phyloP scores from a whole-genome alignment of 352 stramenopile species.

The Phytophthora pluvialis region DNA sequence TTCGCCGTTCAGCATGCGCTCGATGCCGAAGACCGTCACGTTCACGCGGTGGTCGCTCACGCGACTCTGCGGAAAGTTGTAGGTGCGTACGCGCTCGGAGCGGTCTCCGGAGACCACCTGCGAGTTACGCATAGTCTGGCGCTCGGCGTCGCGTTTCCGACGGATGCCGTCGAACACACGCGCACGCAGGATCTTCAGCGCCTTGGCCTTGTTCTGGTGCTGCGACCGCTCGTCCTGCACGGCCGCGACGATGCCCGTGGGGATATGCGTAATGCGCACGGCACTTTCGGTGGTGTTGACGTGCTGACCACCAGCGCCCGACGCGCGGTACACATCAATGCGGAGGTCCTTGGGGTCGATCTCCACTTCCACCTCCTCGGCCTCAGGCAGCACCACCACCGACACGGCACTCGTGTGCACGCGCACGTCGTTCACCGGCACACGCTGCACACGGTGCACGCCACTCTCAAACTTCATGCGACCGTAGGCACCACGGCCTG shows the following conservation, averaged over 20 bases:
- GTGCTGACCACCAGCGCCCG: slow-evolving; percentile 97
- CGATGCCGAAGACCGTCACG: slow-evolving; percentile 89
- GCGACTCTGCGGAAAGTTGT: slow-evolving; percentile 98
- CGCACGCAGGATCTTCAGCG: slow-evolving; percentile 96
- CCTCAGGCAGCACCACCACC: slow-evolving; percentile 96
- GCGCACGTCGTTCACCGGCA: slow-evolving; percentile 96
- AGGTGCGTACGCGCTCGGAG: slow-evolving; percentile 98
- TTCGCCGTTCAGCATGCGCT: slow-evolving; percentile 90
- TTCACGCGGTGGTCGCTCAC: slow-evolving; percentile 96
- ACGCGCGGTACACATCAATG: slow-evolving; percentile 97
- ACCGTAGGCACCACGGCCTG: slow-evolving; percentile 91
- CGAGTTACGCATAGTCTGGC: slow-evolving; percentile 67
- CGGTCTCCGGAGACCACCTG: slow-evolving; percentile 96
- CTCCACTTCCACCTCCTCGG: slow-evolving; percentile 87
- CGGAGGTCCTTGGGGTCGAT: slow-evolving; percentile 96
- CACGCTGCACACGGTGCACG: slow-evolving; percentile 97
- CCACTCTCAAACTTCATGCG: slow-evolving; percentile 98
- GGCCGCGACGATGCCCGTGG: slow-evolving; percentile 92
- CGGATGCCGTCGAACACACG: slow-evolving; percentile 96
- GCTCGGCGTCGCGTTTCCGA: slow-evolving; percentile 58
- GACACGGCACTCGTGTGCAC: slow-evolving; percentile 98
- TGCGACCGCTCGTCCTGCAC: slow-evolving; percentile 96
- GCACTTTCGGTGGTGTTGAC: slow-evolving; percentile 99
- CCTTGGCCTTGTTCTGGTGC: slow-evolving; percentile 98
- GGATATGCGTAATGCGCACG: slow-evolving; percentile 97